A percentile compares a stretch with the other conserved stretches of the same genome.
These are phyloP conservation scores for Vitis hybrid DNA, from an alignment of 177 flowering plant genomes.

Conservation along the genomic window DNA sequence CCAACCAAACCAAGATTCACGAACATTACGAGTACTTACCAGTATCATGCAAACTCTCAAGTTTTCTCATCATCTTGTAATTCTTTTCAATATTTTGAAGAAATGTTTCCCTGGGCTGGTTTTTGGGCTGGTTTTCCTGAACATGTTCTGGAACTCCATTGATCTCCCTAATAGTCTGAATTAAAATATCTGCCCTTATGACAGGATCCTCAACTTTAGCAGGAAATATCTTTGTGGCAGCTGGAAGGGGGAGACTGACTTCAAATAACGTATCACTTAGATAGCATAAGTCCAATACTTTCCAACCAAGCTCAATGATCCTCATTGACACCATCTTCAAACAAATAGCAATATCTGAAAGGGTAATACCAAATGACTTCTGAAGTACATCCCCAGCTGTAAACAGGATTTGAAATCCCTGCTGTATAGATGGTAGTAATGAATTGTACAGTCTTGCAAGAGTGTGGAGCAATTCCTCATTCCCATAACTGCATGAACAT, in stretches of 20 bases:
- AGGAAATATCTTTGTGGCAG: constrained; percentile 79
- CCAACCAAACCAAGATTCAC: not conserved
- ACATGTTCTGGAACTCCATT: constrained; percentile 35
- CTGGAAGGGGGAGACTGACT: constrained; percentile 35
- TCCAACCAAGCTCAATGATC: constrained; percentile 76
- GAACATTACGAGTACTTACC: constrained; percentile 37
- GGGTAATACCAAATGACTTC: constrained; percentile 23
- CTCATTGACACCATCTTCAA: constrained; percentile 72
- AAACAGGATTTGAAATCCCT: constrained; percentile 49
- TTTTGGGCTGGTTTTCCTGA: constrained; percentile 33
- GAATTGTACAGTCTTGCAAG: constrained; percentile 81
- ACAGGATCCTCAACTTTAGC: constrained; percentile 83
- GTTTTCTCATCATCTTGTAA: constrained; percentile 36
- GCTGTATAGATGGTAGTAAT: constrained; percentile 67
- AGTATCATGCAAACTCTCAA: constrained; percentile 44
- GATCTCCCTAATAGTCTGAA: constrained; percentile 77
- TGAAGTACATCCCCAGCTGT: constrained; percentile 21
- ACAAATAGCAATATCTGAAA: constrained; percentile 43
- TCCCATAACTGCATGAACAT: constrained; percentile 58
- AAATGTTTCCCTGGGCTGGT: constrained; percentile 46
- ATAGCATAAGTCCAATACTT: constrained; percentile 69
- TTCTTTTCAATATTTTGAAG: constrained; percentile 64
- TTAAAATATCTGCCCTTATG: constrained; percentile 80
- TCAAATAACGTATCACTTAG: constrained; percentile 57
- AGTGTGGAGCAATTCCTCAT: constrained; percentile 65